These are phyloP conservation scores for Ampelocalamus luodianensis DNA, from an alignment of 176 grass and related monocot species.

Conservation along the genomic window DNA sequence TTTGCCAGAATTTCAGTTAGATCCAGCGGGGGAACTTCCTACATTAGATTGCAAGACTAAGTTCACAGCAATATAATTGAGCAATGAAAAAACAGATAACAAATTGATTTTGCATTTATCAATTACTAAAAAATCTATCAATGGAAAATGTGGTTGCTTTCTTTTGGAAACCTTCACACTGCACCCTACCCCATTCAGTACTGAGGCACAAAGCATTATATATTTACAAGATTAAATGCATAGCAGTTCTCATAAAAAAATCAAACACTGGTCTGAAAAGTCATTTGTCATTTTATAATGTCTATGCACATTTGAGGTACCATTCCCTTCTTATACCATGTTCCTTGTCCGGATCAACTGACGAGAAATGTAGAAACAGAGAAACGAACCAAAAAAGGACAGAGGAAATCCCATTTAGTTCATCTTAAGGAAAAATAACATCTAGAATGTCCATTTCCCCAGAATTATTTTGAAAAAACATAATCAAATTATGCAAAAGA, in stretches of 20 bases:
- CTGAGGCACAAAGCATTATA: background rate
- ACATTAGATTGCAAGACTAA: constrained; percentile 15
- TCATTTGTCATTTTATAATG: background rate
- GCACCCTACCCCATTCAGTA: background rate
- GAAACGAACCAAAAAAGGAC: background rate
- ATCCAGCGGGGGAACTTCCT: constrained; percentile 68
- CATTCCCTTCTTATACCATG: background rate
- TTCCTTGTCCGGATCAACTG: background rate
- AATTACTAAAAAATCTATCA: background rate
- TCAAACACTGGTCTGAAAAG: background rate
- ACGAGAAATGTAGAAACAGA: background rate
- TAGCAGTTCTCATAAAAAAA: background rate
- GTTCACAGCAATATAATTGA: background rate
- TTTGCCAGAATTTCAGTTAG: constrained; percentile 67
- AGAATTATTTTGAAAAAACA: background rate
- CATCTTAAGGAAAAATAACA: constrained; percentile 3
- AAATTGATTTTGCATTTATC: background rate
- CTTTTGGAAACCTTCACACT: background rate
- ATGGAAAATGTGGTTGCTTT: background rate
- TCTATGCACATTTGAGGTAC: background rate
- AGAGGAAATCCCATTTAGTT: background rate
- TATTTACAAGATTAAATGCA: background rate
- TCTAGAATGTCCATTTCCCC: background rate
- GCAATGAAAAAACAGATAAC: background rate
- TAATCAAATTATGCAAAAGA: background rate